Conservation (phyloP, 139 green algal species). For the Deuterostichococcus epilithicus region DNA sequence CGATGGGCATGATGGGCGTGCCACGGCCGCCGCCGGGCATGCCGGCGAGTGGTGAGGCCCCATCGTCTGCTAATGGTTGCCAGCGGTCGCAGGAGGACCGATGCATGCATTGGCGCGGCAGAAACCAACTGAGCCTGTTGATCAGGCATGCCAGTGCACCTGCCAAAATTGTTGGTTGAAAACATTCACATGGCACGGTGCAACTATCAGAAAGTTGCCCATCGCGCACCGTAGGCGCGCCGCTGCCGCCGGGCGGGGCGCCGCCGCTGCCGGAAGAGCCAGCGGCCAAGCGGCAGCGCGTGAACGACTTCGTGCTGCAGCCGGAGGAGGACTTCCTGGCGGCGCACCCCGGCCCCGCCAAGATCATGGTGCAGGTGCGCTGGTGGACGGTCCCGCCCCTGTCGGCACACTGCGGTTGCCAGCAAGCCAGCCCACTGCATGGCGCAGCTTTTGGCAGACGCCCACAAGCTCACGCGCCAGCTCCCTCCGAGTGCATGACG, state of each 20-base stretch:
- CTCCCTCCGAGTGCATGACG: neutral
- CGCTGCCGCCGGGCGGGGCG: constrained; percentile 26
- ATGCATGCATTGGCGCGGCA: neutral
- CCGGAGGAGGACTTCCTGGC: constrained; percentile 78
- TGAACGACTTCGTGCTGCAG: constrained; percentile 64
- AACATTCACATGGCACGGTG: neutral
- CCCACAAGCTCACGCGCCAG: neutral
- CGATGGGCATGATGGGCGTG: neutral
- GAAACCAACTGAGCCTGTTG: neutral
- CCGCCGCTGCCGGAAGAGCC: constrained; percentile 43
- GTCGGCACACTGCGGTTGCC: neutral
- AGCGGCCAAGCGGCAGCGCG: constrained; percentile 51
- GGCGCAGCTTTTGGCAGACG: neutral
- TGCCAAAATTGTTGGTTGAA: too few species aligned
- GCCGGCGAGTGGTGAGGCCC: too few species aligned
- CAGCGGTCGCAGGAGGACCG: neutral
- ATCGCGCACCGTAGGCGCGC: neutral
- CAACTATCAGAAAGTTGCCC: neutral
- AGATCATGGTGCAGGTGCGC: constrained; percentile 20
- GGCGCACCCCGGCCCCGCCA: constrained; percentile 32
- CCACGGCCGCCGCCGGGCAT: neutral
- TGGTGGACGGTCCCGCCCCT: too few species aligned
- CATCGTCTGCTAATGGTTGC: too few species aligned
- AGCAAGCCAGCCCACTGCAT: neutral
- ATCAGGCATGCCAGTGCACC: too few species aligned